A percentile compares a stretch with the other conserved stretches of the same genome.
These are phyloP conservation scores for Malus hybrid DNA, from an alignment of 331 rosid genomes.

Conservation along the genomic window DNA sequence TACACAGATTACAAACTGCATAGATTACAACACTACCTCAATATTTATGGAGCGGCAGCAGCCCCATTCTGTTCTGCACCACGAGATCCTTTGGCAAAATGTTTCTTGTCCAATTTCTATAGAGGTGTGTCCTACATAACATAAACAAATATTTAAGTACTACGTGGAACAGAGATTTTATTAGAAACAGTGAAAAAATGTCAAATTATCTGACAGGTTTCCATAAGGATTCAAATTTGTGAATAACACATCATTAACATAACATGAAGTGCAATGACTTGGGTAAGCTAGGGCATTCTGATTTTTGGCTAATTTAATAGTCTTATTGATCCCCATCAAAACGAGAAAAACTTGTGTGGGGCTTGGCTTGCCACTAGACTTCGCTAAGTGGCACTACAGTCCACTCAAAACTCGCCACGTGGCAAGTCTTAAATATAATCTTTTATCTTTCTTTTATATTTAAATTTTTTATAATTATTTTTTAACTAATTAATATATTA, in stretches of 20 bases:
- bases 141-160: conserved; percentile 7
- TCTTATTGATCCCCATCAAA: conserved; percentile 2
- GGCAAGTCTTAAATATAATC: no score
- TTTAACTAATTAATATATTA: no score
- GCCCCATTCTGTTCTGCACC: conserved; percentile 42
- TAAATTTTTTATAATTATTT: no score
- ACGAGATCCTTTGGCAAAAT: conserved; percentile 65
- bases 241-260: neutral
- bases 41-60: conserved; percentile 24
- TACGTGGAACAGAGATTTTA: neutral
- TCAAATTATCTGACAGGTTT: neutral
- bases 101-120: conserved; percentile 81
- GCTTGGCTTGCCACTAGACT: no score
- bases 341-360: neutral
- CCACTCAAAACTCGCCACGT: no score
- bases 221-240: neutral
- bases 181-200: neutral
- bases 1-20: no score
- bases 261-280: neutral
- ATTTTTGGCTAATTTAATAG: neutral
- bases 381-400: no score
- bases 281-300: neutral
- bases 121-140: conserved; percentile 66
- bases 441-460: no score
- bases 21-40: no score